Percentiles rank a stretch among this genome's conserved stretches.
Conservation (phyloP, 768 basidiomycete species). For the Dioszegia aurantiaca region DNA sequence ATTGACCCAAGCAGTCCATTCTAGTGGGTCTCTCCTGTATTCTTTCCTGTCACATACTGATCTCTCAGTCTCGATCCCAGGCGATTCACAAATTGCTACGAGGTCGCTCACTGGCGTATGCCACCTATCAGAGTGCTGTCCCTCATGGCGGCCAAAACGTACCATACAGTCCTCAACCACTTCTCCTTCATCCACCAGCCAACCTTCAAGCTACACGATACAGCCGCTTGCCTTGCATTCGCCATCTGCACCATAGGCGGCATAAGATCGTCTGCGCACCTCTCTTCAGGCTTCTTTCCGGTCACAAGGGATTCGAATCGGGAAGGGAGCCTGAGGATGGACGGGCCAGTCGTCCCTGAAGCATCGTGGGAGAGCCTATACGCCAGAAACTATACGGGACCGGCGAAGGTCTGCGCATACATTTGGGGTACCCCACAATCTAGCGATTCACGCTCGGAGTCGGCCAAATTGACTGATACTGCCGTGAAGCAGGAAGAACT, state of each 20-base stretch:
- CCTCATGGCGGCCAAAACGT: constrained; percentile 51
- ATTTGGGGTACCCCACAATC: too few relatives aligned
- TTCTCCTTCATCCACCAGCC: constrained; percentile 53
- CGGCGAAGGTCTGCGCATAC: neutral
- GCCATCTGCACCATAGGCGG: constrained; percentile 53
- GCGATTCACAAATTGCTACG: constrained; percentile 50
- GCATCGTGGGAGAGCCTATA: constrained; percentile 34
- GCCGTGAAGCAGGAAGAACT: neutral
- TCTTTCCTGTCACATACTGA: neutral
- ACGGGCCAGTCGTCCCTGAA: constrained; percentile 34
- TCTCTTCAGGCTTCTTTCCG: neutral
- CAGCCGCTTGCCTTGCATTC: constrained; percentile 52
- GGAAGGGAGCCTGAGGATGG: constrained; percentile 6
- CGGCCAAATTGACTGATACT: neutral
- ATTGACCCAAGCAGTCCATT: constrained; percentile 40
- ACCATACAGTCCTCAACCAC: constrained; percentile 51
- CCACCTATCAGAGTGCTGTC: constrained; percentile 49
- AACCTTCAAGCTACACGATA: constrained; percentile 51
- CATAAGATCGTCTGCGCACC: constrained; percentile 15
- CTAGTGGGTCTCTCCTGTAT: constrained; percentile 34
- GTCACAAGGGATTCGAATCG: neutral
- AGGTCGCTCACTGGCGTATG: constrained; percentile 51
- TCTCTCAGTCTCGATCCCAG: constrained; percentile 22
- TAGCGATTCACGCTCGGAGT: neutral
- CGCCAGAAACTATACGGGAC: constrained; percentile 19